A percentile compares a stretch with the other conserved stretches of the same genome.
Evolutionary conservation across 169 alveolate genomes (phyloP).

Genomic region (Plasmodium inui): DNA sequence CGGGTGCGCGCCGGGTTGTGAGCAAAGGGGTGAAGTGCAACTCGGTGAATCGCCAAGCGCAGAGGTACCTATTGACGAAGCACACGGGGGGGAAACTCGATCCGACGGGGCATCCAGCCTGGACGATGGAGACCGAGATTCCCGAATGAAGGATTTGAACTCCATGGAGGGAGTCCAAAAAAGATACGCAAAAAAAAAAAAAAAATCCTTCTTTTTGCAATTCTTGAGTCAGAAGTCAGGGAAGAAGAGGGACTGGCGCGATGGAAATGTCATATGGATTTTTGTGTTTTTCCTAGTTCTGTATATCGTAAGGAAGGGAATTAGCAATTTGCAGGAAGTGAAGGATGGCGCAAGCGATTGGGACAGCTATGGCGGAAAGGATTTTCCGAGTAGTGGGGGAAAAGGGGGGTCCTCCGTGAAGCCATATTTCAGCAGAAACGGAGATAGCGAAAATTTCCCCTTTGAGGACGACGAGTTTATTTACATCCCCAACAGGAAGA

Average conservation of each 20-base stretch:
- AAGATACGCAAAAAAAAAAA: background rate
- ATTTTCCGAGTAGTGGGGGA: background rate
- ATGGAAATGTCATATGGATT: background rate
- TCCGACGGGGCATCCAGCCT: background rate
- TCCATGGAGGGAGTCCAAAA: background rate
- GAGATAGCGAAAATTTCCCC: background rate
- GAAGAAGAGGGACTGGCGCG: background rate
- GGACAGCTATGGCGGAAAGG: background rate
- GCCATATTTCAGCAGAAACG: background rate
- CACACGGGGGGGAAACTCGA: background rate
- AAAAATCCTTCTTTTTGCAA: background rate
- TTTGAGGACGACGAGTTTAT: slow-evolving; percentile 29
- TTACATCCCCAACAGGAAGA: slow-evolving; percentile 26
- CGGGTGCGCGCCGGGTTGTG: background rate
- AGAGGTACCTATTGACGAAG: background rate
- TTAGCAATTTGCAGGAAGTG: background rate
- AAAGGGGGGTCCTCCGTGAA: background rate
- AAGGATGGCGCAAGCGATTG: background rate
- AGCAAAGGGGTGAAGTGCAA: background rate
- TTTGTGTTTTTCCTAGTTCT: background rate
- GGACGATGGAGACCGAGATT: background rate
- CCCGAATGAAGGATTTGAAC: background rate
- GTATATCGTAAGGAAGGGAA: background rate
- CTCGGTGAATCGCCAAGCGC: background rate
- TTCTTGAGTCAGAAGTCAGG: background rate